Base-by-base conservation (phyloP, 179 eudicot genomes). In the Spinacia oleracea region DNA sequence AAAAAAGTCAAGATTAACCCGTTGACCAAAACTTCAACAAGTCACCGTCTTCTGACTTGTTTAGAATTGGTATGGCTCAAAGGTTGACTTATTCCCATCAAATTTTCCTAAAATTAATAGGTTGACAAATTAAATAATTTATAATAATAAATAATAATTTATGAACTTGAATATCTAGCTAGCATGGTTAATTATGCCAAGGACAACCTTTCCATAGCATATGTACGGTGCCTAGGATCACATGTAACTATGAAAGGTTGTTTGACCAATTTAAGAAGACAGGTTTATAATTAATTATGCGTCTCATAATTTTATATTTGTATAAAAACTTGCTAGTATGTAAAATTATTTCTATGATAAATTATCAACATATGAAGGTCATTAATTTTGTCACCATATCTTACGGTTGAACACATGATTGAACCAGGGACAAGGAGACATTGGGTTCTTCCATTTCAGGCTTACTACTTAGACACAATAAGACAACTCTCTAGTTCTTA, bases 151-250 rank as follows among this genome's bases (percentile, higher is more conserved):
- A 35, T 38, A 21, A 65, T 35, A 65, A 34, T 38, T 34, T 14
- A 67, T 40, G 9, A 38, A 40, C 48, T 38, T 21, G 21, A 21
- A 40, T 38, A 18, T 35, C 12, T 62, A 66, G 27, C 27, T 35
- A 31, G 40, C 40, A 51, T 16, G 23, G 8, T 18, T 40, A 35
- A 66, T 53, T 38, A 66, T 40, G 6, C 29, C 21, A 34, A 78
- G 31, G 81, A 46, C 64, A 34, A 70, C 77, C 56, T 81, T 55
- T 45, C 76, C 34, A 20, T 32, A 10, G 42, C 76, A 59, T 77
- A 43, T 77, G 83, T 81, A 81, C 83, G 83, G 83, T 75, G 56
- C 18, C 31, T 70, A 70, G 58, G 55, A 53, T 40, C 83, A 81
- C 80, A 81, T 81, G 83, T 63, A 60, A n/a, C n/a, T n/a, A n/a